Evolutionary conservation across 176 grass and related monocot species (phyloP), one percentile per base, ranked within the genome.

Genomic region (Metroxylon sagu): DNA sequence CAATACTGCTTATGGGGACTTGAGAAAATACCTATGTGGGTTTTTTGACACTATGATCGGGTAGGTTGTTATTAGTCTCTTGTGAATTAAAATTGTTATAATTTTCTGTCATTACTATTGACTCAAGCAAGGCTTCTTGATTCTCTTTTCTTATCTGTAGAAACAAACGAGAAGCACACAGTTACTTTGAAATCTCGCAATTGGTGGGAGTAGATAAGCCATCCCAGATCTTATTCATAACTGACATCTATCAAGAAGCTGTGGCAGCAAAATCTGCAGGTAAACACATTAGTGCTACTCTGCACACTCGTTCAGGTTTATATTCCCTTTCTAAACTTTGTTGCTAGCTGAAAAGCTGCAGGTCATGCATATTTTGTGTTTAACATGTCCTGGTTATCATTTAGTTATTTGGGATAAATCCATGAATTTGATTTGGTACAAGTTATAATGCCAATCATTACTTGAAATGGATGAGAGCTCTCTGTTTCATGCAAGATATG

Each of bases 1-100:
- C 21, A 82, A 97, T 60, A 88, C 87, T 65, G 31, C 69, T 1
- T 83, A 78, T 15, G 92, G 92, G 55, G 92, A 97, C 64, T 76
- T 97, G 30, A 74, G 87, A 30, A 76, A 77, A 17, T 88, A 78
- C 69, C 56, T 97, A 17, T 91, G 69, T 83, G 92, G 92, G 23
- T 97, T 76, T 83, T 97, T 97, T 66, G 92, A 97, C 67, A 97
- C 92, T 53, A 88, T 71, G 60, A 77, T 83, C 3, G 92, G 92
- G 92, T 97, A 78, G 68, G 81, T 74, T 23, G 18, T 76, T 26
- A 53, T 60, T 59, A 26, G 28, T 58, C 60, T 56, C 1, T 18
- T 48, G 35, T 10, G 5, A 35, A 12, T 7, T 14, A 43, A 43
- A 43, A 43, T 43, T 43, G 0, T 43, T 43, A 43, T 39, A 39